phyloP scores from a whole-genome alignment of 352 stramenopile genomes.

The Thalassiosira ordinaria region DNA sequence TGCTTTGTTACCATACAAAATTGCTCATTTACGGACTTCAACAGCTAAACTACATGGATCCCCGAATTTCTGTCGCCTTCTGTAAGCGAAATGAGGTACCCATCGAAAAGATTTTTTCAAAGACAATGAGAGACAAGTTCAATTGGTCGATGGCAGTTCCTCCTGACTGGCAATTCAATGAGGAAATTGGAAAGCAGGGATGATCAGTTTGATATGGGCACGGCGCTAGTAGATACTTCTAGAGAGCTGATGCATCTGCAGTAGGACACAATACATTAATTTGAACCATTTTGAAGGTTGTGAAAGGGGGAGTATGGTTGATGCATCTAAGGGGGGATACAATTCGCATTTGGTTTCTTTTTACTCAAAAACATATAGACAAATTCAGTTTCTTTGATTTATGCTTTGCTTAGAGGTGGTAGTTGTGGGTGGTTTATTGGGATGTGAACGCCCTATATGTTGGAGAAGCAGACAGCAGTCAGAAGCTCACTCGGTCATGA shows the following conservation, averaged over 20 bases:
- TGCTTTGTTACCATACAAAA: too few species aligned
- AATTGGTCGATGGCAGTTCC: constrained; percentile 99
- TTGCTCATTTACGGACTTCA: background rate
- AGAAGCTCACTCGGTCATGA: too few species aligned
- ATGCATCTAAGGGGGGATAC: background rate
- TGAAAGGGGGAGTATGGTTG: too few species aligned
- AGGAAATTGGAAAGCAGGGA: constrained; percentile 68
- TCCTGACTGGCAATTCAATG: constrained; percentile 95
- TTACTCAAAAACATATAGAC: constrained; percentile 15
- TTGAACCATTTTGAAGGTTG: constrained; percentile 3
- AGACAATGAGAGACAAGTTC: constrained; percentile 98
- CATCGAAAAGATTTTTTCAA: constrained; percentile 98
- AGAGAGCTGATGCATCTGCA: too few species aligned
- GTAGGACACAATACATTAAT: too few species aligned
- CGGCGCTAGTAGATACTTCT: too few species aligned
- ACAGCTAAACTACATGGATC: constrained; percentile 99
- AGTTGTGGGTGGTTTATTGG: too few species aligned
- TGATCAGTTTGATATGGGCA: constrained; percentile 14
- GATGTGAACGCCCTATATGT: too few species aligned
- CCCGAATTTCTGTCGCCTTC: constrained; percentile 98
- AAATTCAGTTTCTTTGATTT: constrained; percentile 14
- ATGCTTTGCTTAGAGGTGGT: too few species aligned
- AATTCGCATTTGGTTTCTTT: constrained; percentile 9
- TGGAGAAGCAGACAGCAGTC: too few species aligned
- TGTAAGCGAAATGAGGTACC: constrained; percentile 96